Percentiles rank a stretch among this genome's conserved stretches.
phyloP scores from a whole-genome alignment of 768 basidiomycete genomes.

The Galerina marginata region DNA sequence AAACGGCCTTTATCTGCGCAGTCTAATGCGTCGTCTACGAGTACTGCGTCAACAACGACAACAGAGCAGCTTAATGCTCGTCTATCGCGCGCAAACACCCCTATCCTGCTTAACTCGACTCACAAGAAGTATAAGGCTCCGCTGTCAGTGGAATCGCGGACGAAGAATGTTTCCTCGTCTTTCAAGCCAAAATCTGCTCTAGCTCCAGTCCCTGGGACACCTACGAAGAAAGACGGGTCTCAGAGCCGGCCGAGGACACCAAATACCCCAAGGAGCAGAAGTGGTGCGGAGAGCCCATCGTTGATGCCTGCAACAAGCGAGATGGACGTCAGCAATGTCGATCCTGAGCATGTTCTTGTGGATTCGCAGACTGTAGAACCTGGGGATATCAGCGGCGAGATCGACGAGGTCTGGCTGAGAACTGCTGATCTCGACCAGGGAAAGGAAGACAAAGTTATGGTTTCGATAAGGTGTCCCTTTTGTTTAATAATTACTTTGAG shows the following conservation, averaged over 20 bases:
- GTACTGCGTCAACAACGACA: slow-evolving; percentile 12
- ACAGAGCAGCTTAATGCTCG: slow-evolving; percentile 23
- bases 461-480: slow-evolving; percentile 71
- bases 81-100: slow-evolving; percentile 26
- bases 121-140: slow-evolving; percentile 73
- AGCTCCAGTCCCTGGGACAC: slow-evolving; percentile 58
- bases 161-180: slow-evolving; percentile 25
- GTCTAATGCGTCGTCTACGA: slow-evolving; percentile 26
- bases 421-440: slow-evolving; percentile 55
- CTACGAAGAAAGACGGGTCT: slow-evolving; percentile 46
- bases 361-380: slow-evolving; percentile 76
- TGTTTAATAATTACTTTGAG: neutral
- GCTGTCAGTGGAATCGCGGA: slow-evolving; percentile 51
- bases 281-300: slow-evolving; percentile 53
- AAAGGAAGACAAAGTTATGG: slow-evolving; percentile 86
- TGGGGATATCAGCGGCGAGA: slow-evolving; percentile 68
- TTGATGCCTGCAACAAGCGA: slow-evolving; percentile 58
- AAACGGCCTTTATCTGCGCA: slow-evolving; percentile 49
- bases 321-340: slow-evolving; percentile 78
- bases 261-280: slow-evolving; percentile 52
- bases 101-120: slow-evolving; percentile 30
- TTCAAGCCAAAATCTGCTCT: slow-evolving; percentile 41
- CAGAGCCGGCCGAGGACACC: slow-evolving; percentile 56
- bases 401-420: slow-evolving; percentile 62
- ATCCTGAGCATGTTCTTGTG: slow-evolving; percentile 77